Evolutionary conservation across 1,284 basidiomycete genomes (phyloP).

Genomic region (Cryptococcus maquisensis): DNA sequence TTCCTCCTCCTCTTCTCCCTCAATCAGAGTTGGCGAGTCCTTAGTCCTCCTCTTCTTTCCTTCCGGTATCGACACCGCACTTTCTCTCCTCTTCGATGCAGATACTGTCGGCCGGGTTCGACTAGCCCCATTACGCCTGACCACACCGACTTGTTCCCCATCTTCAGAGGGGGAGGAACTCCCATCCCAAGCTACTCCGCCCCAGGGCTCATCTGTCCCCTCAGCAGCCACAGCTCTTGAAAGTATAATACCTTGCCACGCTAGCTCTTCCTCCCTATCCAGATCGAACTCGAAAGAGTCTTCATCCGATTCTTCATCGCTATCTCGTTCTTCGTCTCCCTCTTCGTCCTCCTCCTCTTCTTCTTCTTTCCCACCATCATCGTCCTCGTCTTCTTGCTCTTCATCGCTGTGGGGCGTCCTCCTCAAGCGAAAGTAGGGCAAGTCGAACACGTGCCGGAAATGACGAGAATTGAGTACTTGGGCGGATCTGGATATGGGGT

Average conservation of each 20-base stretch:
- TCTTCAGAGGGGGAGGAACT: background rate
- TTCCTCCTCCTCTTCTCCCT: background rate
- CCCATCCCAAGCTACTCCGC: background rate
- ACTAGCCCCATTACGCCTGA: background rate
- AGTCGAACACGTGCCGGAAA: slow-evolving; percentile 17
- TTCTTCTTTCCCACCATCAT: too few species aligned
- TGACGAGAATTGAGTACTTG: slow-evolving; percentile 22
- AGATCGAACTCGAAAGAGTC: background rate
- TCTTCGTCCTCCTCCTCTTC: background rate
- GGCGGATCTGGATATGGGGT: slow-evolving; percentile 13
- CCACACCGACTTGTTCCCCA: background rate
- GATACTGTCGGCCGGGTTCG: background rate
- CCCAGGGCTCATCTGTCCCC: slow-evolving; percentile 13
- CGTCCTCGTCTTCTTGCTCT: background rate
- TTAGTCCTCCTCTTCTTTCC: background rate
- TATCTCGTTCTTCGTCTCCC: slow-evolving; percentile 8
- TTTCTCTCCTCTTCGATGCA: background rate
- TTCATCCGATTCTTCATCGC: background rate
- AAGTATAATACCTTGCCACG: slow-evolving; percentile 16
- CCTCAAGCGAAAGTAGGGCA: slow-evolving; percentile 15
- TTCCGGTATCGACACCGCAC: background rate
- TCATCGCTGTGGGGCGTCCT: background rate
- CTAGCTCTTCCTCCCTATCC: slow-evolving; percentile 1
- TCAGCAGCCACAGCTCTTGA: slow-evolving; percentile 8
- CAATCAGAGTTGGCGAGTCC: too few species aligned